These are phyloP conservation scores for Metarhizium brunneum DNA, from an alignment of 2,329 filamentous ascomycete genomes.

Conservation along the genomic window DNA sequence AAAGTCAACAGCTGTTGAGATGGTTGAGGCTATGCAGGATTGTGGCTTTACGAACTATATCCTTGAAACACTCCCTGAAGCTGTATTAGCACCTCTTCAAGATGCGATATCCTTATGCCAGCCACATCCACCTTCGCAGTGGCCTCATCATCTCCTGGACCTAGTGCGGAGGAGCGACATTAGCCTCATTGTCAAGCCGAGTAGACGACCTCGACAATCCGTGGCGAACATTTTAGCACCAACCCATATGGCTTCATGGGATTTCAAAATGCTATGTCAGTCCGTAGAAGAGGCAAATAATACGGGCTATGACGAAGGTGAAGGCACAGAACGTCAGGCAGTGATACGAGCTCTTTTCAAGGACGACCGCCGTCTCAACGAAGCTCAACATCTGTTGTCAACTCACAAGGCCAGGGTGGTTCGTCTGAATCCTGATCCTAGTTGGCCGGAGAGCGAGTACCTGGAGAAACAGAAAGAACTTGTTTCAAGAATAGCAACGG, in stretches of 20 bases:
- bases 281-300: slow-evolving; percentile 49
- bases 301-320: slow-evolving; percentile 63
- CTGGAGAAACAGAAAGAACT: slow-evolving; percentile 88
- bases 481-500: slow-evolving; percentile 74
- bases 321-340: slow-evolving; percentile 73
- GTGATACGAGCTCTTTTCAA: slow-evolving; percentile 83
- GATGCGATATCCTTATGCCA: slow-evolving; percentile 83
- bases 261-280: slow-evolving; percentile 70
- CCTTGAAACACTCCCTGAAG: slow-evolving; percentile 77
- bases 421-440: slow-evolving; percentile 64
- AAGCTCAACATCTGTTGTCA: slow-evolving; percentile 77
- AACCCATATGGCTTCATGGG: slow-evolving; percentile 59
- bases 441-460: slow-evolving; percentile 78
- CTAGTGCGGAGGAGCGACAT: slow-evolving; percentile 79
- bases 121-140: slow-evolving; percentile 67
- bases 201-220: slow-evolving; percentile 18
- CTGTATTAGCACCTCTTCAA: slow-evolving; percentile 68
- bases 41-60: slow-evolving; percentile 58
- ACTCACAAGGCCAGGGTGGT: slow-evolving; percentile 72
- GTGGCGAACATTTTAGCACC: slow-evolving; percentile 37
- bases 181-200: slow-evolving; percentile 49
- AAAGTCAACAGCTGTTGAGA: slow-evolving; percentile 44
- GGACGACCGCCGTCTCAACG: slow-evolving; percentile 81
- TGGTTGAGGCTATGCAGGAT: slow-evolving; percentile 65
- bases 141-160: slow-evolving; percentile 61